Conservation (phyloP, 2,329 filamentous ascomycete genomes). For the Colletotrichum zoysiae region DNA sequence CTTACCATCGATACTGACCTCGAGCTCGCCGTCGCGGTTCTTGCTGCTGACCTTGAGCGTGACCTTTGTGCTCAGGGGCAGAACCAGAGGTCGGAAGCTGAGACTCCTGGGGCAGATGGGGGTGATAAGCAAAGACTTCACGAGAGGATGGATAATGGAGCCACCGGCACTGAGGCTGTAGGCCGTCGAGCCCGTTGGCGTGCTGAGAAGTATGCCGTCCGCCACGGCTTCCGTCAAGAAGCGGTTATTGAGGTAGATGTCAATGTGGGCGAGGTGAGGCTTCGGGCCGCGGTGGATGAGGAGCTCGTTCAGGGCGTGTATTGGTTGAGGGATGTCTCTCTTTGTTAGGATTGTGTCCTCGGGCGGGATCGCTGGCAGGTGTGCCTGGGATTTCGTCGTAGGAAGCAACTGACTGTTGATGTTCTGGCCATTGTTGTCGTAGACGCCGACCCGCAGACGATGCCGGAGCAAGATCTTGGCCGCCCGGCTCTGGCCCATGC, state of each 20-base stretch:
- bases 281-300: slow-evolving; percentile 91
- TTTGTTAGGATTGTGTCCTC: slow-evolving; percentile 39
- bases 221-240: slow-evolving; percentile 95
- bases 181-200: slow-evolving; percentile 93
- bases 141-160: slow-evolving; percentile 92
- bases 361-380: slow-evolving; percentile 46
- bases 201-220: slow-evolving; percentile 94
- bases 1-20: slow-evolving; percentile 84
- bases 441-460: slow-evolving; percentile 87
- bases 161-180: slow-evolving; percentile 95
- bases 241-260: slow-evolving; percentile 88
- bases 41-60: slow-evolving; percentile 84
- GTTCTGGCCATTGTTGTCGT: slow-evolving; percentile 74
- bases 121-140: slow-evolving; percentile 88
- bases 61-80: slow-evolving; percentile 88
- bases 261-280: slow-evolving; percentile 91
- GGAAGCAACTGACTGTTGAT: slow-evolving; percentile 66
- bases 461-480: slow-evolving; percentile 89
- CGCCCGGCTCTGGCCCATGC: slow-evolving; percentile 79
- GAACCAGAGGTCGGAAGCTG: slow-evolving; percentile 89
- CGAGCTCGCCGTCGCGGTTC: slow-evolving; percentile 80
- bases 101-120: slow-evolving; percentile 94
- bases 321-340: slow-evolving; percentile 51
- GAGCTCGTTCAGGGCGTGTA: slow-evolving; percentile 92
- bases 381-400: slow-evolving; percentile 55